These are phyloP conservation scores for Leccinum griseonigrum DNA, from an alignment of 1,284 basidiomycete species.

Conservation along the genomic window DNA sequence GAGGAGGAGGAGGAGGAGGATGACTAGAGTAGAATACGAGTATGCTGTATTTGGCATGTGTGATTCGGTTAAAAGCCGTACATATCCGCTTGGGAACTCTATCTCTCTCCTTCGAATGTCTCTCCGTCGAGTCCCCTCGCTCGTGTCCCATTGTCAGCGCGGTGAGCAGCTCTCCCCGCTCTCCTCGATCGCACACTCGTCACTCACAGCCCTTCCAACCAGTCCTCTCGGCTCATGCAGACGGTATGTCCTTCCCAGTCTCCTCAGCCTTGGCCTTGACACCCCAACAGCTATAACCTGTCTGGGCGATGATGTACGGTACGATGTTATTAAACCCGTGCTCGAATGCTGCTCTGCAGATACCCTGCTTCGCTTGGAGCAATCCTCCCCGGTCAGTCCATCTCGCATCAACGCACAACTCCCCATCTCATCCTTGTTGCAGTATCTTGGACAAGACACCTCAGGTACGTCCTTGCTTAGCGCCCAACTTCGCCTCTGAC, in stretches of 20 bases:
- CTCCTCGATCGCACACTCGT: neutral
- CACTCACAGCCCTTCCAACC: neutral
- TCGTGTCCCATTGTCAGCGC: conserved; percentile 49
- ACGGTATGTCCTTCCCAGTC: conserved; percentile 39
- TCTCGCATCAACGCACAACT: conserved; percentile 6
- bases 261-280: conserved; percentile 4
- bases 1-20: conserved; percentile 42
- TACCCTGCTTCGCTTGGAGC: conserved; percentile 63
- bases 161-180: conserved; percentile 9
- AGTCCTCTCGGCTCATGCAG: conserved; percentile 56
- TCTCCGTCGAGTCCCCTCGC: conserved; percentile 42
- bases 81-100: neutral
- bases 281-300: conserved; percentile 47
- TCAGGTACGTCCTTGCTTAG: conserved; percentile 43
- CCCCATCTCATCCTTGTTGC: conserved; percentile 15
- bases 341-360: conserved; percentile 69
- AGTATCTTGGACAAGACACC: conserved; percentile 60
- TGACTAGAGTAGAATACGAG: conserved; percentile 2
- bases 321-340: conserved; percentile 64
- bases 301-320: conserved; percentile 58
- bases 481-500: conserved; percentile 7
- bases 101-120: conserved; percentile 16
- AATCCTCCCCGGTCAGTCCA: conserved; percentile 60
- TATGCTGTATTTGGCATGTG: conserved; percentile 21
- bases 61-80: conserved; percentile 20